Percentiles rank a stretch among this genome's conserved stretches.
Evolutionary conservation across 768 basidiomycete genomes (phyloP).

Genomic region (Leccinum subtestaceum): DNA sequence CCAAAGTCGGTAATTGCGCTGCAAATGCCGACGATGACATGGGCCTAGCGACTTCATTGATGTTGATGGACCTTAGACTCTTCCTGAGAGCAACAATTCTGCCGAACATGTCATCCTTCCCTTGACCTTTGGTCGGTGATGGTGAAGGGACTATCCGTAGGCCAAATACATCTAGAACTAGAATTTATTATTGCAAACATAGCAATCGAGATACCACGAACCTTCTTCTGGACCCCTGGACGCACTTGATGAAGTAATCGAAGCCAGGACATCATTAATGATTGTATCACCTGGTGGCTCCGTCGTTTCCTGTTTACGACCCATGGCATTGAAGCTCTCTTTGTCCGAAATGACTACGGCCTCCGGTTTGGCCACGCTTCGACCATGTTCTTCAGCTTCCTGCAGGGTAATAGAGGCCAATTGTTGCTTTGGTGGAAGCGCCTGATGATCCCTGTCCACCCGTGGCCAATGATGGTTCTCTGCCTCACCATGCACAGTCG

Average conservation of each 20-base stretch:
- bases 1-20: conserved; percentile 49
- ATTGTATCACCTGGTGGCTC: not conserved
- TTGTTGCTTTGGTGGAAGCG: conserved; percentile 1
- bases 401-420: not conserved
- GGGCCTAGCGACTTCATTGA: conserved; percentile 53
- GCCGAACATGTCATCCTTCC: conserved; percentile 45
- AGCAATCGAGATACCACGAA: conserved; percentile 10
- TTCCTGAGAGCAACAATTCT: conserved; percentile 55
- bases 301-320: conserved; percentile 1
- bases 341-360: not conserved
- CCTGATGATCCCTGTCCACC: conserved; percentile 7
- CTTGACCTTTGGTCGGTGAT: conserved; percentile 35
- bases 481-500: conserved; percentile 18
- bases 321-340: not conserved
- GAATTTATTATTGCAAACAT: conserved; percentile 4
- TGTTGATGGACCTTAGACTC: conserved; percentile 57
- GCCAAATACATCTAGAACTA: conserved; percentile 57
- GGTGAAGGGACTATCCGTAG: conserved; percentile 37
- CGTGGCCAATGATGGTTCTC: conserved; percentile 25
- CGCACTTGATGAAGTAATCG: not conserved
- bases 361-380: conserved; percentile 2
- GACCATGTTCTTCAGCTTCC: conserved; percentile 2
- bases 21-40: conserved; percentile 30
- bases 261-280: not conserved
- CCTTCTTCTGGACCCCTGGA: conserved; percentile 22